Evolutionary conservation across 805 yeast genomes (phyloP).

Genomic region (Lachancea thermotolerans): DNA sequence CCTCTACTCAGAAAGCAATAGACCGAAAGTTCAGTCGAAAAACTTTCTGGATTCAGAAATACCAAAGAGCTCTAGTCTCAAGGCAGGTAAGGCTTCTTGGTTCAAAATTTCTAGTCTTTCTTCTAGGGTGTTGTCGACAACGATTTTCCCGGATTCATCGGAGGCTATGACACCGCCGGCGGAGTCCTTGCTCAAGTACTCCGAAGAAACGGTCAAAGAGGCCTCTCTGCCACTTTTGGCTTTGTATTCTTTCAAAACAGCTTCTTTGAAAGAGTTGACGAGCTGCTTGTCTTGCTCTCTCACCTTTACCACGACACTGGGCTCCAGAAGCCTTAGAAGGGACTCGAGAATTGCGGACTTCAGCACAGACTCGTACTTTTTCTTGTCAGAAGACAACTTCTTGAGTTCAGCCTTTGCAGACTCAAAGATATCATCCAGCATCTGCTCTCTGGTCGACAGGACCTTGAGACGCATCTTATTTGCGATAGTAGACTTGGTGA

Average conservation of each 20-base stretch:
- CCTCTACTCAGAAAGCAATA: no score
- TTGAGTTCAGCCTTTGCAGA: conserved; percentile 59
- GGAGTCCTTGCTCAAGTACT: conserved; percentile 51
- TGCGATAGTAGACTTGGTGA: conserved; percentile 88
- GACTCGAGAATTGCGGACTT: conserved; percentile 76
- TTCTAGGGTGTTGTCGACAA: conserved; percentile 86
- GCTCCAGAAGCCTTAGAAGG: conserved; percentile 66
- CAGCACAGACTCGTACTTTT: conserved; percentile 62
- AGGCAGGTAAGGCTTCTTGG: conserved; percentile 84
- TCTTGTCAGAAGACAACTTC: conserved; percentile 44
- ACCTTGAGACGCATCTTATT: conserved; percentile 93
- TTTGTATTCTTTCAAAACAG: conserved; percentile 58
- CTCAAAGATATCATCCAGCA: conserved; percentile 66
- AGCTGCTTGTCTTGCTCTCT: conserved; percentile 31
- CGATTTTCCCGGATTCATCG: conserved; percentile 73
- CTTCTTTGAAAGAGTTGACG: conserved; percentile 40
- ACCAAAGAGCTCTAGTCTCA: conserved; percentile 85
- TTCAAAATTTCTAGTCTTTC: conserved; percentile 83
- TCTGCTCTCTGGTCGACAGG: conserved; percentile 76
- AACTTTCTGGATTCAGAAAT: conserved; percentile 81
- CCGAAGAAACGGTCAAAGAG: conserved; percentile 49
- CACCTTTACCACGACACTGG: conserved; percentile 54
- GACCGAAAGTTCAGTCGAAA: conserved; percentile 51
- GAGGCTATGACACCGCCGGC: conserved; percentile 77
- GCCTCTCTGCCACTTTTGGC: conserved; percentile 53